Conservation (phyloP, 257 asterid species). For the Solanum chiquidenum region DNA sequence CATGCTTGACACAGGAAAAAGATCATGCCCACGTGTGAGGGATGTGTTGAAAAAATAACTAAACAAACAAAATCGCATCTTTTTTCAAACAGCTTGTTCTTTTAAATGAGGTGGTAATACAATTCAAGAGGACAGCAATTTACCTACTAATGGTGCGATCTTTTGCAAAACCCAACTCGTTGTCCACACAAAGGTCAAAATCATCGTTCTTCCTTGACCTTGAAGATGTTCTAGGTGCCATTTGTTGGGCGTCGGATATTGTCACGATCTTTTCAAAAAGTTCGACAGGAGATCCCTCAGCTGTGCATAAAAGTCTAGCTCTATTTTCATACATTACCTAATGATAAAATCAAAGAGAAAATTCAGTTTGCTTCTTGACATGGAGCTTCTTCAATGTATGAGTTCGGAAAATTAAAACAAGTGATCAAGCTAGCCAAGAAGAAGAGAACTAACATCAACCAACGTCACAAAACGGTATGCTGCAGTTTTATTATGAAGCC, state of each 20-base stretch:
- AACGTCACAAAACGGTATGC: slow-evolving; percentile 95
- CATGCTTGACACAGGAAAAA: background rate
- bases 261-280: slow-evolving; percentile 73
- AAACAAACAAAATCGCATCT: background rate
- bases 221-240: slow-evolving; percentile 86
- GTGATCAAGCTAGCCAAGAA: background rate
- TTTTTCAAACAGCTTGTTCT: background rate
- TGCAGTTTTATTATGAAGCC: slow-evolving; percentile 72
- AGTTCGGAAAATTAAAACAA: background rate
- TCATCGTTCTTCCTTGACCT: slow-evolving; percentile 74
- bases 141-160: slow-evolving; percentile 97
- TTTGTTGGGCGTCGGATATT: slow-evolving; percentile 62
- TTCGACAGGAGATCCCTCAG: slow-evolving; percentile 70
- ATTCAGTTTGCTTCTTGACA: background rate
- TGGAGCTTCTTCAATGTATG: background rate
- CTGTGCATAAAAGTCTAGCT: slow-evolving; percentile 69
- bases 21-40: background rate
- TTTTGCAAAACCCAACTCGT: slow-evolving; percentile 87
- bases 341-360: background rate
- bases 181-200: slow-evolving; percentile 84
- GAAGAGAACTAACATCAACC: slow-evolving; percentile 71
- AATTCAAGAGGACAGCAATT: background rate
- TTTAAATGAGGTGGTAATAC: background rate
- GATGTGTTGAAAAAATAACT: background rate
- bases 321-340: slow-evolving; percentile 93